phyloP scores from a whole-genome alignment of 495 filamentous ascomycete genomes.

The Penicillium verhagenii region DNA sequence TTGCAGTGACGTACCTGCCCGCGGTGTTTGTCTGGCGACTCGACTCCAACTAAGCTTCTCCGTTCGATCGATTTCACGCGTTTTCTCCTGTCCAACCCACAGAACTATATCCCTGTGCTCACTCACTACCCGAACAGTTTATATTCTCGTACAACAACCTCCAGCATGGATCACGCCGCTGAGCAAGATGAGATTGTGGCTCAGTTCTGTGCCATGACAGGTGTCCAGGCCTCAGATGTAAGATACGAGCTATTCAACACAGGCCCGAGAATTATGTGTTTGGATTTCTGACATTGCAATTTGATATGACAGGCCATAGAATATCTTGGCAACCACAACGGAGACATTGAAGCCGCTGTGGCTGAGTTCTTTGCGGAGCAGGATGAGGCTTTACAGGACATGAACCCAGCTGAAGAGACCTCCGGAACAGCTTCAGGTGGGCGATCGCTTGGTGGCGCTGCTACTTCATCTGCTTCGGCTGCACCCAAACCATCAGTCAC shows the following conservation, averaged over 20 bases:
- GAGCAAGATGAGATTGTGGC: slow-evolving; percentile 69
- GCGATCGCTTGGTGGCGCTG: slow-evolving; percentile 35
- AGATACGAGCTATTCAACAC: no score
- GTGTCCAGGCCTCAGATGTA: slow-evolving; percentile 63
- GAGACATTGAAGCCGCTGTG: slow-evolving; percentile 68
- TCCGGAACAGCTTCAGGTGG: slow-evolving; percentile 17
- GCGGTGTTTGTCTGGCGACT: slow-evolving; percentile 17
- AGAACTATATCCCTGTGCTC: no score
- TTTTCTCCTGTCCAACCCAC: neutral
- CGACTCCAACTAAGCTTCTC: slow-evolving; percentile 19
- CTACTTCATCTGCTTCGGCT: slow-evolving; percentile 32
- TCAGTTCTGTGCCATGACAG: slow-evolving; percentile 73
- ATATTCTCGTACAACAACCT: slow-evolving; percentile 8
- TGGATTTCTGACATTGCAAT: neutral
- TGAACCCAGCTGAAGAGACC: slow-evolving; percentile 25
- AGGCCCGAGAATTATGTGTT: no score
- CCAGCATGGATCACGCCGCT: slow-evolving; percentile 53
- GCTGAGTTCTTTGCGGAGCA: slow-evolving; percentile 68
- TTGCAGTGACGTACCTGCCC: slow-evolving; percentile 45
- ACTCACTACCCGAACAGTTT: no score
- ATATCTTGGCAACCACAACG: slow-evolving; percentile 64
- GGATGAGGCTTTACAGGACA: slow-evolving; percentile 55
- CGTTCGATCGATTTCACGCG: neutral
- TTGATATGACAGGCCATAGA: slow-evolving; percentile 57
- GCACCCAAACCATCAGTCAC: slow-evolving; percentile 32